phyloP scores from a whole-genome alignment of 2,329 filamentous ascomycete species.

The Acephala macrosclerotiorum region DNA sequence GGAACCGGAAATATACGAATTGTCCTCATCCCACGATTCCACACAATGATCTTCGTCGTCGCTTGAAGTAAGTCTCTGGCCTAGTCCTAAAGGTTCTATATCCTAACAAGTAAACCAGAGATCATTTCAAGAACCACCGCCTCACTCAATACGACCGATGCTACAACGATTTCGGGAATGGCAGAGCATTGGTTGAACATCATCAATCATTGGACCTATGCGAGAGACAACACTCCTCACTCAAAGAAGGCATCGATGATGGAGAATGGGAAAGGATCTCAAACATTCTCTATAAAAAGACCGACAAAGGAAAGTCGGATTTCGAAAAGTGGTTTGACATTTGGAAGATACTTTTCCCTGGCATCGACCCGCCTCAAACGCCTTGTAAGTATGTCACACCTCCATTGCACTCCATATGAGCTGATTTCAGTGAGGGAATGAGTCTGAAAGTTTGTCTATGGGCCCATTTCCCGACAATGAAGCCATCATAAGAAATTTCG shows the following conservation, averaged over 20 bases:
- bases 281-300: not conserved
- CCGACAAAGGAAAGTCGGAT: not conserved
- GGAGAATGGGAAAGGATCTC: not conserved
- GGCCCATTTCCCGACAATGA: not conserved
- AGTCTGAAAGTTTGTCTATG: not conserved
- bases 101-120: not conserved
- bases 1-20: no score
- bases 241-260: conserved; percentile 8
- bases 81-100: no score
- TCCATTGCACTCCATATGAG: not conserved
- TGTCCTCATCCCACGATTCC: no score
- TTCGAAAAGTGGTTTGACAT: conserved; percentile 13
- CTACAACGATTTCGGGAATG: not conserved
- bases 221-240: no score
- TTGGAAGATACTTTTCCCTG: conserved; percentile 13
- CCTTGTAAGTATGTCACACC: not conserved
- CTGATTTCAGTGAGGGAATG: not conserved
- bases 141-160: not conserved
- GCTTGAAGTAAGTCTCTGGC: no score
- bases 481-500: not conserved
- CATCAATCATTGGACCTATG: not conserved
- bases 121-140: not conserved
- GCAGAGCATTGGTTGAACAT: not conserved
- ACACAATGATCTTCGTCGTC: no score
- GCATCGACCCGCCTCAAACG: not conserved